A percentile compares a stretch with the other conserved stretches of the same genome.
Conservation (phyloP, 768 basidiomycete species). For the Galerina marginata region DNA sequence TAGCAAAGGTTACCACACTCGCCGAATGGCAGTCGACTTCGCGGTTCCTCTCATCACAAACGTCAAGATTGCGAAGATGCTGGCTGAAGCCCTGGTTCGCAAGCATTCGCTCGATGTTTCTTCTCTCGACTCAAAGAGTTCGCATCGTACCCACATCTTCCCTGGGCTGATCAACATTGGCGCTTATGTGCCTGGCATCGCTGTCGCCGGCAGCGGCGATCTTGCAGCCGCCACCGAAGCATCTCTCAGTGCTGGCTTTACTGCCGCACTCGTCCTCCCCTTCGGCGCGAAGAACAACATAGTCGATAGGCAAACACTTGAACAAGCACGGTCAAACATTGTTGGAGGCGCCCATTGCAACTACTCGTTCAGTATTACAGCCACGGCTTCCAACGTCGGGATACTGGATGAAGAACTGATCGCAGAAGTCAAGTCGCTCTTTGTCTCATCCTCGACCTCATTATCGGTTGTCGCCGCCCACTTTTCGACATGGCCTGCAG, state of each 20-base stretch:
- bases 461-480: conserved; percentile 83
- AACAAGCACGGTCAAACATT: conserved; percentile 70
- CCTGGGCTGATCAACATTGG: conserved; percentile 91
- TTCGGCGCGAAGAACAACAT: conserved; percentile 66
- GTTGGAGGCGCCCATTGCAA: conserved; percentile 79
- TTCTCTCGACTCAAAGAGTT: conserved; percentile 91
- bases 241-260: conserved; percentile 89
- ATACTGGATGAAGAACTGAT: conserved; percentile 74
- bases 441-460: conserved; percentile 73
- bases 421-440: conserved; percentile 84
- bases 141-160: conserved; percentile 87
- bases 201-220: conserved; percentile 58
- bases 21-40: conserved; percentile 99
- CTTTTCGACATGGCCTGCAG: conserved; percentile 87
- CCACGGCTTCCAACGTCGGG: conserved; percentile 69
- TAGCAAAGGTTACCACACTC: conserved; percentile 95
- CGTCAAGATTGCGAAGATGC: conserved; percentile 97
- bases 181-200: conserved; percentile 81
- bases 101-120: conserved; percentile 92
- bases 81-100: conserved; percentile 90
- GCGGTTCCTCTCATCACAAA: conserved; percentile 97
- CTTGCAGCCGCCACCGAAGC: conserved; percentile 76
- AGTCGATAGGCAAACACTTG: conserved; percentile 69
- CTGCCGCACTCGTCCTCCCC: conserved; percentile 81
- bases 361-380: conserved; percentile 82